phyloP scores from a whole-genome alignment of 768 basidiomycete genomes.

The Porphyrellus cyaneotinctus region DNA sequence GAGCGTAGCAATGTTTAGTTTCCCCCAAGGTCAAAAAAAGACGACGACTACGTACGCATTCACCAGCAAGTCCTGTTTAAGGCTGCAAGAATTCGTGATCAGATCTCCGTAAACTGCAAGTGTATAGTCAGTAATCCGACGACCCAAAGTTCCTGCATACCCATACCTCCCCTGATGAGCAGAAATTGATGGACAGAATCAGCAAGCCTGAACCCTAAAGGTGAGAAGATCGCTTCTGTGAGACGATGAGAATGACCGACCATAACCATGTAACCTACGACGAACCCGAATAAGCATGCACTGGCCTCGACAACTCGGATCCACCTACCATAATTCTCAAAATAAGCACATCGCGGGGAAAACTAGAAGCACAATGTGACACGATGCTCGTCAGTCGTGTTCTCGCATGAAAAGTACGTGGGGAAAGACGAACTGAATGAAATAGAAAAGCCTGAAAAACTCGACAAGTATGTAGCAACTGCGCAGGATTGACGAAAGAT shows the following conservation, averaged over 20 bases:
- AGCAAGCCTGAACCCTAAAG: constrained; percentile 4
- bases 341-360: not conserved
- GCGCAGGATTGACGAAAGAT: not conserved
- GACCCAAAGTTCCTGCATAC: not conserved
- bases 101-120: constrained; percentile 11
- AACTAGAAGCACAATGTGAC: not conserved
- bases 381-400: not conserved
- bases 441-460: constrained; percentile 14
- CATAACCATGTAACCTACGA: constrained; percentile 18
- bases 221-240: not conserved
- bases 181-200: constrained; percentile 17
- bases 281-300: not conserved
- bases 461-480: not conserved
- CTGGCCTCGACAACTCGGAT: not conserved
- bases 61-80: constrained; percentile 4
- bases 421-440: constrained; percentile 13
- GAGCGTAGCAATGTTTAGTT: not conserved
- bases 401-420: not conserved
- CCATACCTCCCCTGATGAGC: constrained; percentile 17
- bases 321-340: constrained; percentile 12
- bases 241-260: not conserved
- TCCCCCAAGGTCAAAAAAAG: not conserved
- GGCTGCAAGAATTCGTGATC: constrained; percentile 14
- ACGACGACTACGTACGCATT: constrained; percentile 8
- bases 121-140: not conserved